Conservation (phyloP, 179 eudicot genomes). For the Kewa caespitosa region DNA sequence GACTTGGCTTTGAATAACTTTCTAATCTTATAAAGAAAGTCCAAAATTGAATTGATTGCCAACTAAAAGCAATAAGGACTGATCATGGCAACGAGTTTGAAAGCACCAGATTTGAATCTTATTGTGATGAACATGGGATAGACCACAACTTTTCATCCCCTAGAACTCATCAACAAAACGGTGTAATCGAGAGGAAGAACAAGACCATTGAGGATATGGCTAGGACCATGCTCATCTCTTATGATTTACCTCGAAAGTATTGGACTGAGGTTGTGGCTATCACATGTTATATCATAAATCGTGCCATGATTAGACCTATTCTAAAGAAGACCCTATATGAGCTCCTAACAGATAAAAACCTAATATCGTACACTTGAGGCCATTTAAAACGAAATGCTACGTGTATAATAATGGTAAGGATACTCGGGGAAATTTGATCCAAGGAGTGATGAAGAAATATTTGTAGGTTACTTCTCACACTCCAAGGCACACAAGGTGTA, state of each 20-base stretch:
- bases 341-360: neutral
- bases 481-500: slow-evolving; percentile 7
- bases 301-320: neutral
- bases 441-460: neutral
- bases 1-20: neutral
- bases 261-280: neutral
- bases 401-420: slow-evolving; percentile 1
- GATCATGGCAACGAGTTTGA: slow-evolving; percentile 16
- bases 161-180: slow-evolving; percentile 13
- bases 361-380: neutral
- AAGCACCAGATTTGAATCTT: neutral
- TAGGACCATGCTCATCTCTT: neutral
- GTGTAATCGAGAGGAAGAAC: slow-evolving; percentile 5
- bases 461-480: neutral
- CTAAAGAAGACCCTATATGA: slow-evolving; percentile 15
- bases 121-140: slow-evolving; percentile 1
- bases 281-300: neutral
- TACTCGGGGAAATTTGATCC: neutral
- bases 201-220: slow-evolving; percentile 8
- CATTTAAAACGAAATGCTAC: neutral
- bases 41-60: neutral
- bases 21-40: neutral
- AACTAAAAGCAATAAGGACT: neutral
- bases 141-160: slow-evolving; percentile 17
- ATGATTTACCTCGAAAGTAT: neutral